Conservation (phyloP, 306 rosid species). For the Pyrus bretschneideri region DNA sequence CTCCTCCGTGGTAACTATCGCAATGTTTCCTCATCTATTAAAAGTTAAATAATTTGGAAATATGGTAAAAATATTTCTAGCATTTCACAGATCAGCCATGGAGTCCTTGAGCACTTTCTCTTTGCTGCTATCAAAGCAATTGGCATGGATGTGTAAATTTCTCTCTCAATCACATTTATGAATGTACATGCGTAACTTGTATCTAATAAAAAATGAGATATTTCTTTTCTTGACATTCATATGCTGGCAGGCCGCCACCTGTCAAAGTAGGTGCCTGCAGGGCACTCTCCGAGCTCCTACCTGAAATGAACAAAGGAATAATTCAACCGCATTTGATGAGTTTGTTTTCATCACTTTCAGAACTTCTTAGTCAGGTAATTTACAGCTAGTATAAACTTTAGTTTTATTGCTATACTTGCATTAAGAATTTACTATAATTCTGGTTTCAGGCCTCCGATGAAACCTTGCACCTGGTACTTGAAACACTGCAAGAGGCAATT, state of each 20-base stretch:
- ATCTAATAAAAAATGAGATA: neutral
- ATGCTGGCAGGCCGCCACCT: constrained; percentile 68
- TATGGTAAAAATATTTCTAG: constrained; percentile 13
- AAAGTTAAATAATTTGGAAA: neutral
- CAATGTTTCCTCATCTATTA: neutral
- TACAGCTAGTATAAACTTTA: constrained; percentile 11
- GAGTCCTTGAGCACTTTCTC: constrained; percentile 58
- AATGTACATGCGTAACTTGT: neutral
- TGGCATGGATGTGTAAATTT: constrained; percentile 69
- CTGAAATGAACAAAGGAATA: constrained; percentile 63
- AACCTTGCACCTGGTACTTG: constrained; percentile 85
- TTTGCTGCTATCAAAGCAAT: constrained; percentile 67
- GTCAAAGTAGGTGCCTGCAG: constrained; percentile 93
- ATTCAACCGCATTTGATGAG: constrained; percentile 56
- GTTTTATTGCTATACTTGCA: constrained; percentile 15
- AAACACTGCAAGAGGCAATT: constrained; percentile 70
- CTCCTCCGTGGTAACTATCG: constrained; percentile 65
- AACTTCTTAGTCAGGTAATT: constrained; percentile 74
- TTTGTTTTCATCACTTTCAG: constrained; percentile 72
- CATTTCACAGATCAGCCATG: constrained; percentile 52
- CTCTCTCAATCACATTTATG: neutral
- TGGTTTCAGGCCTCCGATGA: constrained; percentile 82
- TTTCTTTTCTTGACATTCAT: neutral
- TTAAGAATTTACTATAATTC: constrained; percentile 20
- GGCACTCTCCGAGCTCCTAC: constrained; percentile 79